Evolutionary conservation across 331 rosid genomes (phyloP), one percentile per base, ranked within the genome.

Genomic region (Rhamnella rubrinervis): DNA sequence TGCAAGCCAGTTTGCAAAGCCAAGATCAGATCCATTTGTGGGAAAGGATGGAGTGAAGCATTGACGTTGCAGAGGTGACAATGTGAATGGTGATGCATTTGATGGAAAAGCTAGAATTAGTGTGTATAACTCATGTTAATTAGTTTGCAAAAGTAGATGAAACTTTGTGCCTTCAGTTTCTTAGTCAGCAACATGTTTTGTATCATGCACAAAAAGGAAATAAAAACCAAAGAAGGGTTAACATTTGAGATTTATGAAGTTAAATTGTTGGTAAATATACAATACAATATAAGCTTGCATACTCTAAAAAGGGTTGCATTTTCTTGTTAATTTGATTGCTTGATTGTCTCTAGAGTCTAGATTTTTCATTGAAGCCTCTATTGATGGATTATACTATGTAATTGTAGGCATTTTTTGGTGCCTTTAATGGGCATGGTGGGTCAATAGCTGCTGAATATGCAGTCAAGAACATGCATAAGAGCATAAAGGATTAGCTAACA

Each of bases 1-100:
- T 92, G 96, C 96, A 19, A 92, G 96, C 71, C 92, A 89, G 80
- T 89, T 89, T 85, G 96, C 96, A 15, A 89, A 89, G 89, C 96
- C 96, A 4, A 83, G 96, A 66, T 87, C 96, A 12, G 96, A 89
- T 51, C 6, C 82, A 11, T 83, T 70, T 71, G 96, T 87, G 85
- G 93, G 87, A 84, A 87, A 59, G 78, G 80, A 81, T 19, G 96
- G 96, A 52, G 86, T 89, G 71, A 89, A 87, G 80, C 86, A n/a
- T n/a, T n/a, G n/a, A n/a, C n/a, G n/a, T n/a, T n/a, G n/a, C n/a
- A n/a, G n/a, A n/a, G n/a, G n/a, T n/a, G n/a, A n/a, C n/a, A n/a
- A n/a, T n/a, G n/a, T n/a, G n/a, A n/a, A n/a, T n/a, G n/a, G n/a
- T n/a, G n/a, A n/a, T n/a, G n/a, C n/a, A n/a, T n/a, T n/a, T n/a